Base-by-base conservation (phyloP, 2,329 filamentous ascomycete species). In the Pseudogymnoascus sp. region DNA sequence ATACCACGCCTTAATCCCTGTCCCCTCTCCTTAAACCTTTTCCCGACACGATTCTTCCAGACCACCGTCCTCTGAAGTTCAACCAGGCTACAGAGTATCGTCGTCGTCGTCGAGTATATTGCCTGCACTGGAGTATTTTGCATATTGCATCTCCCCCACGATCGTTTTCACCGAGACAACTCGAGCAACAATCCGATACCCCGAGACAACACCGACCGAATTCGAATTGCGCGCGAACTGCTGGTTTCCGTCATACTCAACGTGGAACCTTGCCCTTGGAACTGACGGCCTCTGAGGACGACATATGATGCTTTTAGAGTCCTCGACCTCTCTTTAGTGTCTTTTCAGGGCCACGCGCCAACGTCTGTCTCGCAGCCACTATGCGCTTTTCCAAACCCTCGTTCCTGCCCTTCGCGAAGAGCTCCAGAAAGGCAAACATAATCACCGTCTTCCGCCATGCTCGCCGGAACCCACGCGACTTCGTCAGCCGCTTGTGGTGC, bases 21-120 rank as follows among this genome's bases (percentile, higher is more conserved):
- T 56, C 28, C 50, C 50, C 50, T 56, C 50, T 56, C 50, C 50
- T 56, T 56, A 56, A 56, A 56, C 50, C 28, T 56, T 56, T 56
- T 56, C 50, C 50, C 50, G 50, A 34, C 50, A 56, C 50, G n/a
- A 31, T 34, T 56, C 50, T 56, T 56, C 50, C 28, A 56, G 50
- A 21, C 50, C 28, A 56, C 28, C 34, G 50, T 56, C 28, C 50
- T 56, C 50, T 34, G 28, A 2, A 21, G 28, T 56, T 18, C 50
- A 34, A 7, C 50, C 28, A 16, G 28, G 50, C 50, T 56, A 14
- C 11, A 34, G 50, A 56, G 50, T 56, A 56, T 56, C 50, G 34
- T 36, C 50, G 28, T 21, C 50, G 50, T 21, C 50, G 50, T 34
- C 50, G 50, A 56, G n/a, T 16, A 36, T 34, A 56, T 56, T 56